phyloP scores from a whole-genome alignment of 192 early-diverging fungal species.

The Globomyces pollinis-pini region DNA sequence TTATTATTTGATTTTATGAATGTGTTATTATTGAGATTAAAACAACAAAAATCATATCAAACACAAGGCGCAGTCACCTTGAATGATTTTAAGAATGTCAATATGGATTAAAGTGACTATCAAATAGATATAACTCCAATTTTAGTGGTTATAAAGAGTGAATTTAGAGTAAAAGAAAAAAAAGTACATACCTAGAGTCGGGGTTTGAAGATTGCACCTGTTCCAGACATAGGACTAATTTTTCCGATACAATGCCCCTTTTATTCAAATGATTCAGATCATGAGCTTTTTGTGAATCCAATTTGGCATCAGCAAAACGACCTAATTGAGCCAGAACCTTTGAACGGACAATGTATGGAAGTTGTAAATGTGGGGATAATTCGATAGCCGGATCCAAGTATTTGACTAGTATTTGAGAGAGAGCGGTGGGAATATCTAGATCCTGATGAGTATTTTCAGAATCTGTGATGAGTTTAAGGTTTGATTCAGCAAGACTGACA shows the following conservation, averaged over 20 bases:
- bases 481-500: background rate
- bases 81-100: no score
- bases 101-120: no score
- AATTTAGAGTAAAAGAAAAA: no score
- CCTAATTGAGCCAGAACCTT: conserved; percentile 8
- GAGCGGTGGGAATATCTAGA: no score
- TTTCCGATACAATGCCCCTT: background rate
- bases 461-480: background rate
- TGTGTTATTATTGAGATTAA: no score
- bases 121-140: no score
- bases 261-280: background rate
- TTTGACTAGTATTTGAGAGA: background rate
- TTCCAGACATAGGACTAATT: conserved; percentile 5
- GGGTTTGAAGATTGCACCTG: no score
- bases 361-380: conserved; percentile 9
- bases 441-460: background rate
- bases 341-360: conserved; percentile 8
- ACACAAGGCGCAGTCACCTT: no score
- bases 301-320: background rate
- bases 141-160: no score
- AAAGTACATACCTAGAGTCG: no score
- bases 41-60: no score
- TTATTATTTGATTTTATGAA: no score
- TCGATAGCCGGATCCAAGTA: conserved; percentile 9
- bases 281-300: conserved; percentile 1